A percentile compares a stretch with the other conserved stretches of the same genome.
phyloP scores from a whole-genome alignment of 208 protist species.

The Acanthamoeba castellanii region DNA sequence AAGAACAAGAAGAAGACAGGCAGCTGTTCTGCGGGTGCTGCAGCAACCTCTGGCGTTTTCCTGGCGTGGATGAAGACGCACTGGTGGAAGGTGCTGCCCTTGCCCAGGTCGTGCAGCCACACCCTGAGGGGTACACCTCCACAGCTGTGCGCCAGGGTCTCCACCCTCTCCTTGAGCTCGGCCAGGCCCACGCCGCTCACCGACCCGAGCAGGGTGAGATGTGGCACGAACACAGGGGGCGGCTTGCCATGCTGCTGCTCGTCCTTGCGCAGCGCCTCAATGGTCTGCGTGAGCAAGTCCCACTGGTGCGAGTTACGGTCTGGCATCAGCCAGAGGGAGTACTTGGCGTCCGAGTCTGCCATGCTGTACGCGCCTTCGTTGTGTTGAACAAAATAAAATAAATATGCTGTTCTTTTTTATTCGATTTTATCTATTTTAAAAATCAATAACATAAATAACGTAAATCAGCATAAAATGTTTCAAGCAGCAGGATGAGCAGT shows the following conservation, averaged over 20 bases:
- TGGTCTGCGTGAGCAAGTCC: neutral
- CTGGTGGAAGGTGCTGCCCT: constrained; percentile 38
- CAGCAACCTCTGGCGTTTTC: neutral
- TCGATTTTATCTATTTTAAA: neutral
- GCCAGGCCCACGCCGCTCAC: neutral
- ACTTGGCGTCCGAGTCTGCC: neutral
- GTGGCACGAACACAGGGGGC: neutral
- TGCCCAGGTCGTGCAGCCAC: constrained; percentile 9
- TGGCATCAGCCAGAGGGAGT: constrained; percentile 4
- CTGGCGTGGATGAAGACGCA: neutral
- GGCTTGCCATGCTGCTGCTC: neutral
- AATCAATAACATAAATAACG: neutral
- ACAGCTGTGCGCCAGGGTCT: neutral
- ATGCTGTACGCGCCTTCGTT: no score
- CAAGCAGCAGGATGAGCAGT: neutral
- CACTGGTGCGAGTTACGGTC: neutral
- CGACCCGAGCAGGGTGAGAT: neutral
- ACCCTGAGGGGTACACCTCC: neutral
- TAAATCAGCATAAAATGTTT: no score
- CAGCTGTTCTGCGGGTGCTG: no score
- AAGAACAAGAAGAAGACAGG: neutral
- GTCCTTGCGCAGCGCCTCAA: neutral
- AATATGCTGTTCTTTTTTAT: no score
- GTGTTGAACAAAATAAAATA: no score
- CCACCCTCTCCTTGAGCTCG: neutral